Evolutionary conservation across 441 rosid genomes (phyloP), one percentile per base, ranked within the genome.

Genomic region (Eutrema salsugineum): DNA sequence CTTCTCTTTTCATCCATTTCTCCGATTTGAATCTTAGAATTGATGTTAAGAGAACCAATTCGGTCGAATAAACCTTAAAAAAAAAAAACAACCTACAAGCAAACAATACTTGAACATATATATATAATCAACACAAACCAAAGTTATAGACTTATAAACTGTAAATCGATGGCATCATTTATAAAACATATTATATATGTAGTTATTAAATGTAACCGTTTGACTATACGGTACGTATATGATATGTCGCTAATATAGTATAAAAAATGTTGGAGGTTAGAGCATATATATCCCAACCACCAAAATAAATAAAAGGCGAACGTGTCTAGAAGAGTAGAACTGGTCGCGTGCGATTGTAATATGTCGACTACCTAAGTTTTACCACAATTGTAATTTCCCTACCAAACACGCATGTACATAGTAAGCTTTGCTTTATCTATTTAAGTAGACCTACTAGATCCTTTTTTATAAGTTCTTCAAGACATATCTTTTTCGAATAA

Each of bases 201-300:
- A 35, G 11, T 35, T 15, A 56, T 40, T 56, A 35, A 17, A 35
- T 3, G 44, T 6, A 6, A 19, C 11, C 0, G 44, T 57, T 22
- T 57, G 28, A 12, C 44, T 19, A 59, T 24, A 59, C 30, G 36
- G 7, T 38, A 58, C 16, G 32, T 58, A 11, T 22, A 59, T 58
- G 12, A 33, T 58, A 58, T 20, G 14, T 28, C 20, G 32, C 8
- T 12, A 59, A 39, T 7, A 35, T 47, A 35, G 2, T 72, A 42
- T 53, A 11, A 28, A 51, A 35, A 28, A 40, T 19, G 35, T 46
- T 62, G 78, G 78, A 68, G 74, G 78, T 75, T 75, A 68, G 70
- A 63, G 43, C 58, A 38, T 68, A 43, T 24, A 61, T 42, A 35
- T 68, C 65, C 14, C 78, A 75, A 75, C 78, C 78, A 62, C 78